These are phyloP conservation scores for Pleurotus giganteus DNA, from an alignment of 768 basidiomycete species.

Conservation along the genomic window DNA sequence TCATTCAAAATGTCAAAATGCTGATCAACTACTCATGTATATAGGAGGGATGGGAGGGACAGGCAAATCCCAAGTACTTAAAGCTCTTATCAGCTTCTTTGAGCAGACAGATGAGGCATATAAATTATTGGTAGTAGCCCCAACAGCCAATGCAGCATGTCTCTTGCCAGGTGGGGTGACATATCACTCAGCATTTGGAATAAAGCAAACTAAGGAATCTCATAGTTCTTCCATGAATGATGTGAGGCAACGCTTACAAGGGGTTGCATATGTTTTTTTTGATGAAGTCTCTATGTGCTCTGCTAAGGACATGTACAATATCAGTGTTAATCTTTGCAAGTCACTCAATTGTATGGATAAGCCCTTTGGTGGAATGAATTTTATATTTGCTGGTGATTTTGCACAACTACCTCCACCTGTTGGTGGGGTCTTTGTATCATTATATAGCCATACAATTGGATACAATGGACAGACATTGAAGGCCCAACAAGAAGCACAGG, in stretches of 20 bases:
- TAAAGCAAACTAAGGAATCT: no score
- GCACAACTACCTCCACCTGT: constrained; percentile 26
- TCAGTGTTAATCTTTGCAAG: constrained; percentile 22
- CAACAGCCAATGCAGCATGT: constrained; percentile 25
- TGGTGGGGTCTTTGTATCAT: constrained; percentile 15
- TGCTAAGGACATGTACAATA: constrained; percentile 28
- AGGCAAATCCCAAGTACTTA: constrained; percentile 30
- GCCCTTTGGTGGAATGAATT: constrained; percentile 34
- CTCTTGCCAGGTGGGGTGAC: constrained; percentile 23
- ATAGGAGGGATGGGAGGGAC: constrained; percentile 33
- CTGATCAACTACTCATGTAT: constrained; percentile 27
- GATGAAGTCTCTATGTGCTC: constrained; percentile 43
- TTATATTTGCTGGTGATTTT: constrained; percentile 39
- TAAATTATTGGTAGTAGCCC: constrained; percentile 23
- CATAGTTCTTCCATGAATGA: no score
- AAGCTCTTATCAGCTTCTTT: constrained; percentile 23
- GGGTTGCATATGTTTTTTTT: constrained; percentile 34
- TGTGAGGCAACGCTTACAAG: constrained; percentile 13
- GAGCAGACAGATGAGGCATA: constrained; percentile 20
- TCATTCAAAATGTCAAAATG: constrained; percentile 15
- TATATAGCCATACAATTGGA: constrained; percentile 14
- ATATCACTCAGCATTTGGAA: constrained; percentile 19
- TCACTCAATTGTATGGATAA: constrained; percentile 13
- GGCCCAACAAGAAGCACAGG: constrained; percentile 21
- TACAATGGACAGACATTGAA: background rate